These are phyloP conservation scores for Paraphoma chrysanthemicola DNA, from an alignment of 2,329 filamentous ascomycete species.

Conservation along the genomic window DNA sequence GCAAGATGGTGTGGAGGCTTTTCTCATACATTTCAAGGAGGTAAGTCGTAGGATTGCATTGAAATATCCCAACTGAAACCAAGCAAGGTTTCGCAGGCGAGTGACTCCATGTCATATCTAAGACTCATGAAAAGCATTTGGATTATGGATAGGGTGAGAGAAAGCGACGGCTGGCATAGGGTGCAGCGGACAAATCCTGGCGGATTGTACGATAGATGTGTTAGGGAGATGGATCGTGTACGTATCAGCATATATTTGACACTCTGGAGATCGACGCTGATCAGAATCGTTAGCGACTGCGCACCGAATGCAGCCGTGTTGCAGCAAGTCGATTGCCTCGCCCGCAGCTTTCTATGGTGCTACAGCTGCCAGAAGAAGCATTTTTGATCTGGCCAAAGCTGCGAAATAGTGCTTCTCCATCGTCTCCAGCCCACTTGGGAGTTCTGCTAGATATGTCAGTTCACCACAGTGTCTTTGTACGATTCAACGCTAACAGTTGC, in stretches of 20 bases:
- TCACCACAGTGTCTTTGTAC: neutral
- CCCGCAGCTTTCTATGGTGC: conserved; percentile 5
- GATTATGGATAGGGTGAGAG: conserved; percentile 14
- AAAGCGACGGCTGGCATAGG: conserved; percentile 8
- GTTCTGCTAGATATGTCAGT: conserved; percentile 7
- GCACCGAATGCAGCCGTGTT: conserved; percentile 10
- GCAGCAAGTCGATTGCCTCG: neutral
- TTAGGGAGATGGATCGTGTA: conserved; percentile 7
- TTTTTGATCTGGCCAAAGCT: conserved; percentile 12
- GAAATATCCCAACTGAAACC: too few relatives aligned
- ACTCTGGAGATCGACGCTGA: neutral
- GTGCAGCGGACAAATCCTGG: conserved; percentile 10
- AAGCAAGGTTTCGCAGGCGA: neutral
- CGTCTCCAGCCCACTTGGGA: neutral
- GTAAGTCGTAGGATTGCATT: neutral
- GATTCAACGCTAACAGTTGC: neutral
- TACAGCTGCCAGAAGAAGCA: conserved; percentile 10
- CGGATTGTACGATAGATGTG: conserved; percentile 11
- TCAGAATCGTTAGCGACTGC: neutral
- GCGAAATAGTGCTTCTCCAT: neutral
- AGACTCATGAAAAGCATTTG: conserved; percentile 16
- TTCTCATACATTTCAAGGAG: conserved; percentile 12
- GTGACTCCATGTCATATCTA: conserved; percentile 10
- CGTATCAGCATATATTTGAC: neutral
- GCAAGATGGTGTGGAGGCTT: conserved; percentile 11